phyloP scores from a whole-genome alignment of 257 asterid genomes.

The Fraxinus pennsylvanica region DNA sequence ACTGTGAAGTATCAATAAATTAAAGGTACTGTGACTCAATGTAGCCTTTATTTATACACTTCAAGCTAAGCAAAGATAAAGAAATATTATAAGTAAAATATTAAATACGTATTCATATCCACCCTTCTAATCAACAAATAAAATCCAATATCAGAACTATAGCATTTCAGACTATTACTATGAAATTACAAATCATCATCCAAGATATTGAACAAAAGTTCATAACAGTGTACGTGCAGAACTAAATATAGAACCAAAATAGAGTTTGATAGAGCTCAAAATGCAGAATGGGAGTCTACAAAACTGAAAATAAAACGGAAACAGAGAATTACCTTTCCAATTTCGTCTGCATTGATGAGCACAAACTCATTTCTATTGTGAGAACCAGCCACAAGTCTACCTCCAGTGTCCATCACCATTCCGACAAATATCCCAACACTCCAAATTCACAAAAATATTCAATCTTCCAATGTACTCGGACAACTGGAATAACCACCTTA shows the following conservation, averaged over 20 bases:
- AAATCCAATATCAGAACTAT: constrained; percentile 1
- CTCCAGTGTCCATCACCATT: constrained; percentile 77
- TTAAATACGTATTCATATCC: not conserved
- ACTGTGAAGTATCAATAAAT: not conserved
- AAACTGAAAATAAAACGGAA: constrained; percentile 15
- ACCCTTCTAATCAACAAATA: constrained; percentile 1
- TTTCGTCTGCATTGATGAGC: constrained; percentile 80
- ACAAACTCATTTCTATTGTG: constrained; percentile 80
- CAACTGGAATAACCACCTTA: constrained; percentile 20
- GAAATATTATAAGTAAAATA: not conserved
- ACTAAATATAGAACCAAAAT: constrained; percentile 15
- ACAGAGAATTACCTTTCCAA: constrained; percentile 58
- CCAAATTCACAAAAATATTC: constrained; percentile 28
- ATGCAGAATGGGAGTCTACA: not conserved
- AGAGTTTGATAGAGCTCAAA: constrained; percentile 1
- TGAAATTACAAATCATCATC: not conserved
- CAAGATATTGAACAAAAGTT: not conserved
- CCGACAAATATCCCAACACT: constrained; percentile 31
- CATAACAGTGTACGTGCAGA: not conserved
- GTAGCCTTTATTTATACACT: constrained; percentile 13
- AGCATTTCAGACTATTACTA: not conserved
- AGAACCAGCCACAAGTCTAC: constrained; percentile 86
- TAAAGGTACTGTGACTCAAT: not conserved
- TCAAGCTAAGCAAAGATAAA: not conserved
- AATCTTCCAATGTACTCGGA: constrained; percentile 18